Evolutionary conservation across 1,284 basidiomycete species (phyloP).

Genomic region (Fomitopsis palustris): DNA sequence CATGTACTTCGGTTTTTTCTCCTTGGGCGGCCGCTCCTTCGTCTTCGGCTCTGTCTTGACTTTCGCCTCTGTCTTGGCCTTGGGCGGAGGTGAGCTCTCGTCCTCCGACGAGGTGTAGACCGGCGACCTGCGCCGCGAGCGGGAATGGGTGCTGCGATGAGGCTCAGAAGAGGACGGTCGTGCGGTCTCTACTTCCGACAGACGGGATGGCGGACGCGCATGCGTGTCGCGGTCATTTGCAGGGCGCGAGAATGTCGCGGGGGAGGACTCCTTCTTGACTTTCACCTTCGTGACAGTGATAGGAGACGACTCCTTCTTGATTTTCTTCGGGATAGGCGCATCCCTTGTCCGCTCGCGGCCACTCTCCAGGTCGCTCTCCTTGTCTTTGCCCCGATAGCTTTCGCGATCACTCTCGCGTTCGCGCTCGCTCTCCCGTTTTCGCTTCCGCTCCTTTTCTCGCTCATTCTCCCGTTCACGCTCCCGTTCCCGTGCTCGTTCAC

Average conservation of each 20-base stretch:
- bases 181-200: constrained; percentile 15
- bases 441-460: background rate
- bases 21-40: constrained; percentile 15
- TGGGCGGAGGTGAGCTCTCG: constrained; percentile 27
- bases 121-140: constrained; percentile 32
- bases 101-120: constrained; percentile 64
- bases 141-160: constrained; percentile 14
- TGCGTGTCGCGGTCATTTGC: constrained; percentile 7
- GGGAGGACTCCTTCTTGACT: constrained; percentile 33
- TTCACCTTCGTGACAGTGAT: constrained; percentile 23
- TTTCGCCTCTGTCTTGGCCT: background rate
- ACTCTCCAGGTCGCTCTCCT: constrained; percentile 17
- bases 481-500: constrained; percentile 9
- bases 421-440: constrained; percentile 14
- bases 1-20: constrained; percentile 11
- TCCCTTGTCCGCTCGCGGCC: background rate
- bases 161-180: constrained; percentile 16
- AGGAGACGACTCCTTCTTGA: constrained; percentile 23
- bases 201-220: constrained; percentile 16
- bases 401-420: constrained; percentile 14
- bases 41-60: background rate
- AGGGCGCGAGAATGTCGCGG: constrained; percentile 17
- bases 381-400: constrained; percentile 13
- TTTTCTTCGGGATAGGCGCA: constrained; percentile 29
- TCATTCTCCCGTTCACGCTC: constrained; percentile 2